Evolutionary conservation across 1,139 yeast genomes (phyloP).

Genomic region (Geotrichum citri-aurantii): DNA sequence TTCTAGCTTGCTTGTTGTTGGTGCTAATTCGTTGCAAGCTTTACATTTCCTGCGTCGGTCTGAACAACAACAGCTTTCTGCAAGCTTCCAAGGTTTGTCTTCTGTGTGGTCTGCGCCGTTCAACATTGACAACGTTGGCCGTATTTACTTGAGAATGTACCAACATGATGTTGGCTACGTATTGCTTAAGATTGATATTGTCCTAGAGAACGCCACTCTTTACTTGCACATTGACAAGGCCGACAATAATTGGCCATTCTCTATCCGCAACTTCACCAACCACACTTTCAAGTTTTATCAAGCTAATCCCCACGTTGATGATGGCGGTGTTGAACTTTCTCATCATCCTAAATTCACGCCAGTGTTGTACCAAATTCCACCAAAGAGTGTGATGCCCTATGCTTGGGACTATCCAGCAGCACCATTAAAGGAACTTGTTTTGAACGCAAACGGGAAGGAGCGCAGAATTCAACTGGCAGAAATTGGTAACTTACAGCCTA

Average conservation of each 20-base stretch:
- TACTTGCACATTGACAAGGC: conserved; percentile 73
- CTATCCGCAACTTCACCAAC: conserved; percentile 83
- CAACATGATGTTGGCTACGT: conserved; percentile 60
- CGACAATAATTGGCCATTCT: conserved; percentile 82
- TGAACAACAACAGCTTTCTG: conserved; percentile 48
- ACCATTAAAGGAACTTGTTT: conserved; percentile 66
- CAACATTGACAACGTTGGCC: conserved; percentile 76
- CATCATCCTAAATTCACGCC: conserved; percentile 35
- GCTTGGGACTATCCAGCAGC: conserved; percentile 98
- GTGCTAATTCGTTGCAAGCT: conserved; percentile 51
- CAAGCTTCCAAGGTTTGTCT: conserved; percentile 51
- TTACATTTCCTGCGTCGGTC: conserved; percentile 53
- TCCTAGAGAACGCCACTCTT: conserved; percentile 74
- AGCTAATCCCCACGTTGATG: conserved; percentile 72
- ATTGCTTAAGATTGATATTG: conserved; percentile 63
- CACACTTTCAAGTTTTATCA: conserved; percentile 81
- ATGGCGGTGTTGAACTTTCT: conserved; percentile 52
- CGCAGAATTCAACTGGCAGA: conserved; percentile 82
- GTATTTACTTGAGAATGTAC: conserved; percentile 63
- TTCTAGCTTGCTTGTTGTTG: conserved; percentile 34
- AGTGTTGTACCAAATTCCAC: conserved; percentile 72
- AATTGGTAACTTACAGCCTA: conserved; percentile 85
- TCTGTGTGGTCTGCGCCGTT: conserved; percentile 83
- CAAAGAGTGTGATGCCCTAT: conserved; percentile 94
- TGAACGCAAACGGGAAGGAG: conserved; percentile 64